Base-by-base conservation (phyloP, 2,329 filamentous ascomycete species). In the Nothophoma quercina region DNA sequence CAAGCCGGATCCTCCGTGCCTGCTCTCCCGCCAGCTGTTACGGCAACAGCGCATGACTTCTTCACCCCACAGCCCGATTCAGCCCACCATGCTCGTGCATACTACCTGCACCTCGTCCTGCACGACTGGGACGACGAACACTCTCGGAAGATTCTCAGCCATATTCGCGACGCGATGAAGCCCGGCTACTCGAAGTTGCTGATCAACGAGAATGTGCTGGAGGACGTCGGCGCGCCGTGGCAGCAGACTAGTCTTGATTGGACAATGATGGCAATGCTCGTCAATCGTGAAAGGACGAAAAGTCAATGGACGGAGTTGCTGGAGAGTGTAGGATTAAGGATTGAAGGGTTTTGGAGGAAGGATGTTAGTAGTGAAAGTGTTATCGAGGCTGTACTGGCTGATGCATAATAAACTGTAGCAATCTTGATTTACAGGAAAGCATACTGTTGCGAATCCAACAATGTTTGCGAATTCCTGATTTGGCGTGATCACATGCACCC, bases 141-240 rank as follows among this genome's bases (percentile, higher is more conserved):
- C 6, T 19, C 22, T 12, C 18, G 23, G 3, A 40, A 10, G 8
- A 28, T 40, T 9, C 42, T 62, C 2, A 12, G 34, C 22, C 30
- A 36, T 6, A 26, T 59, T 8, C 23, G 30, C 9, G 44, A 41
- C 9, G 60, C 56, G 7, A 58, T 65, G 62, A 40, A 46, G 18
- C 38, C 43, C n/a, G 53, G 56, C 2, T 56, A 56, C 32, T 43
- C 32, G 18, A 51, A 41, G 22, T 28, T 59, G 3, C 25, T 59
- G 2, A 38, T 59, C 23, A 52, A 50, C 12, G 52, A 59, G 29
- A 42, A 29, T 19, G 26, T 56, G 12, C 12, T 59, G 15, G 47
- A 54, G 9, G 29, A 30, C 26, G 21, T 34, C 13, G 45, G 29
- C n/a, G 30, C 34, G 9, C 34, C 28, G 12, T 36, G 28, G 26